Evolutionary conservation across 495 filamentous ascomycete species (phyloP), one percentile per base, ranked within the genome.

Genomic region (Letharia lupina): DNA sequence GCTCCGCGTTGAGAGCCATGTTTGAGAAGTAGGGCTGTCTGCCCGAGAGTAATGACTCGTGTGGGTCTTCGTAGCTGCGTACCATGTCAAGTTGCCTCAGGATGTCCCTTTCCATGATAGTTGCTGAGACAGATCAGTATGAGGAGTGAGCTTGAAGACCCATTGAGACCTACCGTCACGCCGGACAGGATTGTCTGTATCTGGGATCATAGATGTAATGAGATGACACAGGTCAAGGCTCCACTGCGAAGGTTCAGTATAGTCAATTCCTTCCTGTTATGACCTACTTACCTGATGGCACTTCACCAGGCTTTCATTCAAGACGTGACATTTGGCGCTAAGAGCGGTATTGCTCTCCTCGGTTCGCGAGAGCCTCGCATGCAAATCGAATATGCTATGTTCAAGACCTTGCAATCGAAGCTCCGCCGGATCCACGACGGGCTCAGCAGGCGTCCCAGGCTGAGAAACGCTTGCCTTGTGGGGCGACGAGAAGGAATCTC

Each of bases 261-360:
- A 52, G 70, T 63, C 44, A 62, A 23, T 31, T 42, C 58, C 2
- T 42, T 28, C 44, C 23, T 56, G 23, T 23, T 31, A 7, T 47
- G 15, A 40, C 20, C 23, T 40, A 72, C 82, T 68, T 77, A 89
- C 87, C 73, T 91, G 88, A 69, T 90, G 85, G 69, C 91, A 86
- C 69, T 90, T 87, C 61, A 84, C 78, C 60, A 98, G 82, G 44
- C 89, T 89, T 56, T 97, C 93, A 69, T 88, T 84, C 75, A 96
- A 84, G 52, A 85, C 81, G 69, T 93, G 89, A 70, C 90, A 93
- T 76, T 89, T 91, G 63, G 88, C 81, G 70, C 86, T 89, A 74
- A 97, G 80, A 54, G 86, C 84, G 39, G 87, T 83, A 65, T 89
- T 88, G 63, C 83, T 87, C 71, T 98, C 94, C 73, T 98, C 94